These are phyloP conservation scores for Penicillium sp. DNA, from an alignment of 2,329 filamentous ascomycete species.

Conservation along the genomic window DNA sequence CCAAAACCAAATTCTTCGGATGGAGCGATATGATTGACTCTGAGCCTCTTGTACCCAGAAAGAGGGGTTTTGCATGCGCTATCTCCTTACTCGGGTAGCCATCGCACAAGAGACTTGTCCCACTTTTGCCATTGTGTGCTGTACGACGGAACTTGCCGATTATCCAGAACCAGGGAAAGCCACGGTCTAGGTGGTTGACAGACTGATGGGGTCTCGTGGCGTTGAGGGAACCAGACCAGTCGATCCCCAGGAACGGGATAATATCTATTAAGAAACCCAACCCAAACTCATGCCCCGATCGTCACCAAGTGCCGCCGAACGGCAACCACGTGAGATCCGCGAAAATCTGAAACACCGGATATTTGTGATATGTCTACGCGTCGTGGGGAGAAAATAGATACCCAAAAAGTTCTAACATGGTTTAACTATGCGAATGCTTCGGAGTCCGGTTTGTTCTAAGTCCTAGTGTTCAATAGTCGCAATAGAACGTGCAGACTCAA, in stretches of 20 bases:
- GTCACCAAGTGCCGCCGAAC: conserved; percentile 22
- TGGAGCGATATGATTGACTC: conserved; percentile 10
- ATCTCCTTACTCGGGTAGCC: conserved; percentile 17
- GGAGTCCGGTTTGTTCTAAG: background rate
- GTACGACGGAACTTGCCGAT: conserved; percentile 1
- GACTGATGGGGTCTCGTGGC: background rate
- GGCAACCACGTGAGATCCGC: conserved; percentile 24
- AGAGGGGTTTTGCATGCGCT: conserved; percentile 8
- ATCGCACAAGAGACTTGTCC: conserved; percentile 13
- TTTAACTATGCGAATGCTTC: background rate
- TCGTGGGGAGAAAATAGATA: background rate
- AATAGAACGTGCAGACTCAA: conserved; percentile 2
- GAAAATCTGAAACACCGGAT: conserved; percentile 24
- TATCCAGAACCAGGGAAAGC: conserved; percentile 5
- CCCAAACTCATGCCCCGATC: conserved; percentile 11
- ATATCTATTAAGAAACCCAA: background rate
- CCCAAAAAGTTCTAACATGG: background rate
- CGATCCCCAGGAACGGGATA: background rate
- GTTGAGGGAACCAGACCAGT: background rate
- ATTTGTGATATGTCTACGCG: conserved; percentile 3
- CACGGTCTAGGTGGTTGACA: background rate
- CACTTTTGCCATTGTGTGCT: conserved; percentile 7
- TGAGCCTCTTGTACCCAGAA: background rate
- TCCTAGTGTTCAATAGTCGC: conserved; percentile 3
- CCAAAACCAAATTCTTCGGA: conserved; percentile 10